phyloP scores from a whole-genome alignment of 768 basidiomycete species.

The Chalciporus sphaerocephalus region DNA sequence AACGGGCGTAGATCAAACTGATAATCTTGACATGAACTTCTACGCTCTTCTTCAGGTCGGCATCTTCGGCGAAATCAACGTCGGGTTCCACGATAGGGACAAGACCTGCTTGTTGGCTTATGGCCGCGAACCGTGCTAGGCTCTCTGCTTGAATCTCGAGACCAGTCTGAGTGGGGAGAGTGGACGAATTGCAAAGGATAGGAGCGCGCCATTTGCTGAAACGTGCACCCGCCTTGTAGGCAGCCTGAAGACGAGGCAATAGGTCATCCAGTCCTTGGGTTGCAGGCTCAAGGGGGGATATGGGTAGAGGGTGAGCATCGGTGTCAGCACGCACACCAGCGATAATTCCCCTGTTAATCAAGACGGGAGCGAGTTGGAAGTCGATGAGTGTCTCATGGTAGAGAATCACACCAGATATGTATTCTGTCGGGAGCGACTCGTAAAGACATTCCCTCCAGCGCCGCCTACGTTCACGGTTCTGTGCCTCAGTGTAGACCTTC shows the following conservation, averaged over 20 bases:
- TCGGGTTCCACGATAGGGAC: conserved; percentile 54
- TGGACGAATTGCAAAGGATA: conserved; percentile 41
- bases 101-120: conserved; percentile 48
- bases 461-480: conserved; percentile 37
- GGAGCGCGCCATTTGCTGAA: conserved; percentile 53
- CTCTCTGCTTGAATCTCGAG: conserved; percentile 46
- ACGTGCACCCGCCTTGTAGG: conserved; percentile 42
- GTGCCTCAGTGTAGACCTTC: conserved; percentile 31
- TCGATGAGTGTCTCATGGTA: conserved; percentile 46
- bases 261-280: conserved; percentile 49
- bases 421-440: conserved; percentile 40
- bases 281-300: conserved; percentile 42
- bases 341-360: conserved; percentile 43
- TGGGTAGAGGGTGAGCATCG: conserved; percentile 43
- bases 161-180: conserved; percentile 38
- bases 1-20: conserved; percentile 42
- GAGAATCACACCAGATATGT: conserved; percentile 51
- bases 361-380: conserved; percentile 44
- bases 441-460: conserved; percentile 45
- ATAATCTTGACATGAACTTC: conserved; percentile 47
- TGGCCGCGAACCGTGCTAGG: conserved; percentile 44
- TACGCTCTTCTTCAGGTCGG: conserved; percentile 41
- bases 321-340: conserved; percentile 49
- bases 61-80: conserved; percentile 47
- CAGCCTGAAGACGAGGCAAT: conserved; percentile 39